Percentiles rank a stretch among this genome's conserved stretches.
Evolutionary conservation across 305 asterid species (phyloP).

Genomic region (Coffea humblotiana): DNA sequence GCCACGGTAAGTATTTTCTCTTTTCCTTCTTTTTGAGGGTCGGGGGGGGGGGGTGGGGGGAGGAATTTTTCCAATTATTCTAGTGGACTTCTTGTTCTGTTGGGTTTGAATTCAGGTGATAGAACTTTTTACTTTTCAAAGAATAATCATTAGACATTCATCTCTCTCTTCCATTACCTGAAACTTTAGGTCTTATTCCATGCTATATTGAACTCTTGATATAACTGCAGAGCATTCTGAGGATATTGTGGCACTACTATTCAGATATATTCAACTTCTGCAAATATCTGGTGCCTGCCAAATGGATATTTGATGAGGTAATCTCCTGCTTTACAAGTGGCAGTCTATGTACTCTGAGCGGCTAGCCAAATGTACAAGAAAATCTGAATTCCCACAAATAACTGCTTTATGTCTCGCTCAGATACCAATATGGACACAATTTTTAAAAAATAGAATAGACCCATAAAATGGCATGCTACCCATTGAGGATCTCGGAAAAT

Average conservation of each 20-base stretch:
- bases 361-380: neutral
- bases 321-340: neutral
- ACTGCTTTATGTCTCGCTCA: neutral
- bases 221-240: slow-evolving; percentile 78
- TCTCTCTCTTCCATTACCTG: too few species aligned
- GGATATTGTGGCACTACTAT: slow-evolving; percentile 77
- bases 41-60: too few species aligned
- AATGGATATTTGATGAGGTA: slow-evolving; percentile 98
- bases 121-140: too few species aligned
- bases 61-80: too few species aligned
- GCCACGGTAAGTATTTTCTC: too few species aligned
- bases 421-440: neutral
- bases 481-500: neutral
- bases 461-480: neutral
- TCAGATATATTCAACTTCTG: slow-evolving; percentile 75
- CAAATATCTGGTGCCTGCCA: slow-evolving; percentile 74
- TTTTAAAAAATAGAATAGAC: neutral
- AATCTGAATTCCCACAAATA: neutral
- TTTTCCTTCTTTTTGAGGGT: too few species aligned
- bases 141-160: too few species aligned
- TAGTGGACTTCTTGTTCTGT: too few species aligned
- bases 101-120: too few species aligned
- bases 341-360: neutral
- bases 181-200: too few species aligned
- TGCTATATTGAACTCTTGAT: neutral